Conservation (phyloP, 2,329 filamentous ascomycete genomes). For the Dendrostoma leiphaemia region DNA sequence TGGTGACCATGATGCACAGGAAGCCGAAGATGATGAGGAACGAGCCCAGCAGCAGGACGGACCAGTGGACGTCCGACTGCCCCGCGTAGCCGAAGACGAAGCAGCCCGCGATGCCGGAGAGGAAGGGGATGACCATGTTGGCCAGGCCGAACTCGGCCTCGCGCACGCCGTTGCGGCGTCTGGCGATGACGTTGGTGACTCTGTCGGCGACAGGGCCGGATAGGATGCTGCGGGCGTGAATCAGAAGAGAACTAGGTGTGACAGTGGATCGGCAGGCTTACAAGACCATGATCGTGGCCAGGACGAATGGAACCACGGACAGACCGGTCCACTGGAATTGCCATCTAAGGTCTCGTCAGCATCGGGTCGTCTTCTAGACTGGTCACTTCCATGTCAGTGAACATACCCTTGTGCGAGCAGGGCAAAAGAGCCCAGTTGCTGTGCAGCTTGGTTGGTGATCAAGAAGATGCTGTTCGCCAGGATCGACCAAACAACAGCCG, state of each 20-base stretch:
- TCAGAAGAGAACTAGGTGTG: background rate
- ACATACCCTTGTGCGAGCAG: slow-evolving; percentile 25
- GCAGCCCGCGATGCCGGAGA: slow-evolving; percentile 26
- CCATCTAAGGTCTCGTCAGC: slow-evolving; percentile 17
- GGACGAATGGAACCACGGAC: slow-evolving; percentile 25
- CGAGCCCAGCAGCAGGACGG: slow-evolving; percentile 24
- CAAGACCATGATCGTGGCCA: slow-evolving; percentile 21
- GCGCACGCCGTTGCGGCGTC: slow-evolving; percentile 25
- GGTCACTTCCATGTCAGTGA: background rate
- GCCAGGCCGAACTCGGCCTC: slow-evolving; percentile 33
- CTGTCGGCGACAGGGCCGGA: slow-evolving; percentile 29
- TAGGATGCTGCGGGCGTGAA: slow-evolving; percentile 18
- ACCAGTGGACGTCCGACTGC: slow-evolving; percentile 26
- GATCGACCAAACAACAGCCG: slow-evolving; percentile 32
- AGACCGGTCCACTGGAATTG: slow-evolving; percentile 29
- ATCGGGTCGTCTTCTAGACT: background rate
- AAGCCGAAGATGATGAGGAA: slow-evolving; percentile 30
- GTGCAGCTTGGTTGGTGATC: slow-evolving; percentile 26
- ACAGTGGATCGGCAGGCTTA: background rate
- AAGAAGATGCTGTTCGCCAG: slow-evolving; percentile 28
- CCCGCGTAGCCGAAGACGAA: slow-evolving; percentile 31
- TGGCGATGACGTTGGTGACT: slow-evolving; percentile 28
- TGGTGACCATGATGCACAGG: slow-evolving; percentile 26
- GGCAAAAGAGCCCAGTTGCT: slow-evolving; percentile 25
- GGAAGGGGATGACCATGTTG: slow-evolving; percentile 29